phyloP scores from a whole-genome alignment of 2,329 filamentous ascomycete species.

The Arthrobotrys megalospora region DNA sequence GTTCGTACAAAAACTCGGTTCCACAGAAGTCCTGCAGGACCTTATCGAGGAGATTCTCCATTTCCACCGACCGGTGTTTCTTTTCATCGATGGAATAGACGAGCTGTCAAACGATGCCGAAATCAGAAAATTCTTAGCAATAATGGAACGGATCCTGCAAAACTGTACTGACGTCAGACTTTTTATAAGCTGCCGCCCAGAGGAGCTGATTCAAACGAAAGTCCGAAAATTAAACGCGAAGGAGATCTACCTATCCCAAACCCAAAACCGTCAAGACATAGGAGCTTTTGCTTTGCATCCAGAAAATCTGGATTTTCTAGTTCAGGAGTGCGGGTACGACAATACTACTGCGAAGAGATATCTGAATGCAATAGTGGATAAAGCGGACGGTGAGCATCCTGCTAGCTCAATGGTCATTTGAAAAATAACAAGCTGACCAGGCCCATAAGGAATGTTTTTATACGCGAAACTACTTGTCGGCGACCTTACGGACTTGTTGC shows the following conservation, averaged over 20 bases:
- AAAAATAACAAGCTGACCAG: neutral
- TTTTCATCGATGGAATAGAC: constrained; percentile 35
- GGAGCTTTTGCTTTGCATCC: constrained; percentile 3
- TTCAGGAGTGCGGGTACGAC: neutral
- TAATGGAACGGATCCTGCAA: neutral
- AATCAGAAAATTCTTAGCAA: constrained; percentile 12
- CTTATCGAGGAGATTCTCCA: neutral
- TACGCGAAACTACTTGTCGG: constrained; percentile 31
- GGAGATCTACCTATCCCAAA: neutral
- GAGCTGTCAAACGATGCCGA: constrained; percentile 18
- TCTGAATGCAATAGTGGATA: neutral
- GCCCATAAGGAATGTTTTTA: constrained; percentile 33
- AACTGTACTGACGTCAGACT: constrained; percentile 10
- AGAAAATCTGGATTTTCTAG: constrained; percentile 7
- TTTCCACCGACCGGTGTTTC: constrained; percentile 3
- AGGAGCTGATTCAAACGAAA: constrained; percentile 9
- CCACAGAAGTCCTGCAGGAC: neutral
- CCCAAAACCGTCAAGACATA: neutral
- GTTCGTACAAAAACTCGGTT: neutral
- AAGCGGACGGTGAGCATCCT: constrained; percentile 18
- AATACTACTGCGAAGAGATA: neutral
- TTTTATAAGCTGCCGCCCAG: constrained; percentile 30
- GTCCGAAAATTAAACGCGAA: neutral
- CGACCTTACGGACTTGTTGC: neutral
- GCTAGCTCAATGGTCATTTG: neutral